Evolutionary conservation across 345 rosid genomes (phyloP).

Genomic region (Raphanus sativus): DNA sequence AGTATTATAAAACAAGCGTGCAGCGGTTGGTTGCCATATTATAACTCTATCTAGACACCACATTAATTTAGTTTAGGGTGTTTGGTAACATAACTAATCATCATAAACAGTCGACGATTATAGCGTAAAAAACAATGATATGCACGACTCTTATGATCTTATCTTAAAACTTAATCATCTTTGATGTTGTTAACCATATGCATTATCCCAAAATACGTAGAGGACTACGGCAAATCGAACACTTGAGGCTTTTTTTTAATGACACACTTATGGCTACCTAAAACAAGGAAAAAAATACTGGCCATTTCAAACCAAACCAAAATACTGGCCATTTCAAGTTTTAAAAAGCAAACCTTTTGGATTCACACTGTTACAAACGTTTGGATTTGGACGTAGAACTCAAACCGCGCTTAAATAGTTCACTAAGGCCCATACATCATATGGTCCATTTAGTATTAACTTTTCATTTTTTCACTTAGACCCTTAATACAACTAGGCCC

Average conservation of each 20-base stretch:
- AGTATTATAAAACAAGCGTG: slow-evolving; percentile 10
- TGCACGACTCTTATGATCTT: not conserved
- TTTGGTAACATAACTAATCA: slow-evolving; percentile 14
- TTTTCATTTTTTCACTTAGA: not conserved
- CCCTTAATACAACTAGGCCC: not conserved
- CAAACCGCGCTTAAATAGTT: not conserved
- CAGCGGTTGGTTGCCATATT: slow-evolving; percentile 16
- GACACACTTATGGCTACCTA: too few species aligned
- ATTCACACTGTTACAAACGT: not conserved
- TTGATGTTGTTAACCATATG: not conserved
- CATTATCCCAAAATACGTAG: not conserved
- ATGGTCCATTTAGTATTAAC: slow-evolving; percentile 10
- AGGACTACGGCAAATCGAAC: not conserved
- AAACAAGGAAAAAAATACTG: too few species aligned
- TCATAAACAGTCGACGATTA: slow-evolving; percentile 6
- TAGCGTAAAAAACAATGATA: slow-evolving; percentile 17
- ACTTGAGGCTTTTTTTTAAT: not conserved
- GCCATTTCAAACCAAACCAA: too few species aligned
- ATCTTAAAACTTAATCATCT: slow-evolving; percentile 11
- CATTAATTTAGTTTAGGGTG: not conserved
- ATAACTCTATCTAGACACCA: slow-evolving; percentile 24
- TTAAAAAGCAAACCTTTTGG: not conserved
- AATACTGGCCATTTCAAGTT: not conserved
- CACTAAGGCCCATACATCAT: not conserved
- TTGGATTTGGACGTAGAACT: not conserved